phyloP scores from a whole-genome alignment of 441 rosid genomes.

The Corymbia calophylla region DNA sequence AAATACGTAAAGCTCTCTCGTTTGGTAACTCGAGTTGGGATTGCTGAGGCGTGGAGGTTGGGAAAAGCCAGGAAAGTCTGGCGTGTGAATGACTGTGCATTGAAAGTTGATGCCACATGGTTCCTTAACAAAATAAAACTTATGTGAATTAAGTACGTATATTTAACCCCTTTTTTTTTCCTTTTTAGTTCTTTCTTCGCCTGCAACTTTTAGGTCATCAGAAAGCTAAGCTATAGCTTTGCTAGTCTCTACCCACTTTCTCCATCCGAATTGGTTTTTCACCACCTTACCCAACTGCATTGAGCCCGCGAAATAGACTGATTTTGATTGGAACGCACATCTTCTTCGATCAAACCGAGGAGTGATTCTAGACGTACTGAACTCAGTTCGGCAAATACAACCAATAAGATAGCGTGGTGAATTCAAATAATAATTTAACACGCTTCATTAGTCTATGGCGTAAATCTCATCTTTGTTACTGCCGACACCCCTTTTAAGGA shows the following conservation, averaged over 20 bases:
- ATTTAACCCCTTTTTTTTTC: background rate
- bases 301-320: background rate
- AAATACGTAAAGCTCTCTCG: background rate
- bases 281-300: background rate
- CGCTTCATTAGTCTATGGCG: background rate
- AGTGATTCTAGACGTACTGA: background rate
- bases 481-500: background rate
- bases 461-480: background rate
- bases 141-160: background rate
- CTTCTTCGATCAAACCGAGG: background rate
- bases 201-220: background rate
- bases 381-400: background rate
- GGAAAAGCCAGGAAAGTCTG: background rate
- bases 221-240: background rate
- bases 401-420: background rate
- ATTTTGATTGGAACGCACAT: background rate
- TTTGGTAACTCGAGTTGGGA: background rate
- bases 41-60: slow-evolving; percentile 12
- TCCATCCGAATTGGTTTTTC: background rate
- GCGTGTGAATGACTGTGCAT: slow-evolving; percentile 1
- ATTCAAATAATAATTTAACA: background rate
- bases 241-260: background rate
- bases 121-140: slow-evolving; percentile 4
- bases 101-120: slow-evolving; percentile 38
- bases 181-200: background rate